These are phyloP conservation scores for Pyrenochaeta sp. DNA, from an alignment of 2,329 filamentous ascomycete genomes.

Conservation along the genomic window DNA sequence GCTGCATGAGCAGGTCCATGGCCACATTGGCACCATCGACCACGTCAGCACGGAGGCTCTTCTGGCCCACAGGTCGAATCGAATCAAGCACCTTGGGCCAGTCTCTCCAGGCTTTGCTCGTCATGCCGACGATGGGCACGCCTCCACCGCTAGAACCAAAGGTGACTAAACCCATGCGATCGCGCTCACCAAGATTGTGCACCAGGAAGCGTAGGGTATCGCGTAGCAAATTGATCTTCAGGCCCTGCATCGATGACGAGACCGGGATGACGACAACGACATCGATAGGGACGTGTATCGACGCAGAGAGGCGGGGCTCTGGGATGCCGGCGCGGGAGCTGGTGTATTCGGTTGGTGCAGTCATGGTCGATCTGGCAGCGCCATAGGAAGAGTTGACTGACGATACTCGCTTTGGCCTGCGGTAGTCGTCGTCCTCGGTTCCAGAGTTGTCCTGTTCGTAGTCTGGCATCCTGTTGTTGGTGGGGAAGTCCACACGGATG, in stretches of 20 bases:
- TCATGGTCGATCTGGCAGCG: conserved; percentile 81
- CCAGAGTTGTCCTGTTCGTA: conserved; percentile 84
- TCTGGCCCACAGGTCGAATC: conserved; percentile 93
- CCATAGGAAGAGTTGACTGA: conserved; percentile 88
- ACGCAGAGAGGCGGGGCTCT: conserved; percentile 58
- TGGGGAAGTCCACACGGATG: conserved; percentile 73
- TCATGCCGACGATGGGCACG: conserved; percentile 97
- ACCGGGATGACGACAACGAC: conserved; percentile 97
- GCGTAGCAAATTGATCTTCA: conserved; percentile 93
- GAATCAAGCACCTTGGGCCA: conserved; percentile 88
- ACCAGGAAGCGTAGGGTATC: conserved; percentile 95
- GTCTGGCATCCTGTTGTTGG: conserved; percentile 68
- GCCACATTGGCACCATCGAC: conserved; percentile 97
- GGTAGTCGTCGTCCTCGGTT: conserved; percentile 87
- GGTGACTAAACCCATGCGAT: conserved; percentile 96
- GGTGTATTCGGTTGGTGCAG: conserved; percentile 91
- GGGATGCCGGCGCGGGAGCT: conserved; percentile 61
- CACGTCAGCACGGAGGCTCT: conserved; percentile 94
- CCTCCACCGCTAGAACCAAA: conserved; percentile 95
- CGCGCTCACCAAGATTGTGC: conserved; percentile 84
- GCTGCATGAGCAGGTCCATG: conserved; percentile 98
- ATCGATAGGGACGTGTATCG: conserved; percentile 89
- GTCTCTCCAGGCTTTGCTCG: conserved; percentile 89
- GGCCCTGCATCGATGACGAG: conserved; percentile 98
- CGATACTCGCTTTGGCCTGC: conserved; percentile 74